These are phyloP conservation scores for Neoboletus subvelutipes DNA, from an alignment of 768 basidiomycete species.

Conservation along the genomic window DNA sequence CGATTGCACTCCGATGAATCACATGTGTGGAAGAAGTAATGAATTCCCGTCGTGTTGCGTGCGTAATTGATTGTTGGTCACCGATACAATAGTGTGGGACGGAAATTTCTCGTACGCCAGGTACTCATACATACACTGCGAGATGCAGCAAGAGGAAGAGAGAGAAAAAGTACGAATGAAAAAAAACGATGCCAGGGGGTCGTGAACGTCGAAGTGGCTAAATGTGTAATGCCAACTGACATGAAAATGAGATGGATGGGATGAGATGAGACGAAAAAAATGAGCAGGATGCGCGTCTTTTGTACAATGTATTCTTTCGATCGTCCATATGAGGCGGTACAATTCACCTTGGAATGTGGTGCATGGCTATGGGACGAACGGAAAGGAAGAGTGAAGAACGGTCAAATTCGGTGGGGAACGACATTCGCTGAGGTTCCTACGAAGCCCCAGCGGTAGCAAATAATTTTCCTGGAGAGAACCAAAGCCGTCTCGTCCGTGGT, in stretches of 20 bases:
- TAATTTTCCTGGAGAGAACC: conserved; percentile 56
- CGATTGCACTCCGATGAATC: not conserved
- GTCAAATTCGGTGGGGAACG: conserved; percentile 8
- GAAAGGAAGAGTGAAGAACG: conserved; percentile 1
- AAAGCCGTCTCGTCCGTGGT: conserved; percentile 45
- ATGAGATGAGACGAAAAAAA: conserved; percentile 11
- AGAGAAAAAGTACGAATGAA: conserved; percentile 1
- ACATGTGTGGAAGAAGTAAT: conserved; percentile 1
- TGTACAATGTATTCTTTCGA: conserved; percentile 25
- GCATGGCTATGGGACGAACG: not conserved
- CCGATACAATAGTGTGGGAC: conserved; percentile 22
- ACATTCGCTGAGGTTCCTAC: conserved; percentile 18
- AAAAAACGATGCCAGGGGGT: conserved; percentile 15
- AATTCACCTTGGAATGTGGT: conserved; percentile 1
- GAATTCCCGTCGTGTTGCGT: conserved; percentile 5
- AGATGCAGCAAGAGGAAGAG: conserved; percentile 9
- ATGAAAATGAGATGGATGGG: conserved; percentile 5
- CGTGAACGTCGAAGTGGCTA: conserved; percentile 29
- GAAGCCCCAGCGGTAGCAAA: conserved; percentile 44
- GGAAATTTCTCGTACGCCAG: conserved; percentile 30
- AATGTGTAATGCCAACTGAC: conserved; percentile 21
- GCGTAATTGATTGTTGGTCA: conserved; percentile 7
- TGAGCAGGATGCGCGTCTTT: conserved; percentile 14
- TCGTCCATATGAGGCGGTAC: conserved; percentile 17
- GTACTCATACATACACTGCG: conserved; percentile 35